These are phyloP conservation scores for Geosmithia flava DNA, from an alignment of 2,329 filamentous ascomycete genomes.

Conservation along the genomic window DNA sequence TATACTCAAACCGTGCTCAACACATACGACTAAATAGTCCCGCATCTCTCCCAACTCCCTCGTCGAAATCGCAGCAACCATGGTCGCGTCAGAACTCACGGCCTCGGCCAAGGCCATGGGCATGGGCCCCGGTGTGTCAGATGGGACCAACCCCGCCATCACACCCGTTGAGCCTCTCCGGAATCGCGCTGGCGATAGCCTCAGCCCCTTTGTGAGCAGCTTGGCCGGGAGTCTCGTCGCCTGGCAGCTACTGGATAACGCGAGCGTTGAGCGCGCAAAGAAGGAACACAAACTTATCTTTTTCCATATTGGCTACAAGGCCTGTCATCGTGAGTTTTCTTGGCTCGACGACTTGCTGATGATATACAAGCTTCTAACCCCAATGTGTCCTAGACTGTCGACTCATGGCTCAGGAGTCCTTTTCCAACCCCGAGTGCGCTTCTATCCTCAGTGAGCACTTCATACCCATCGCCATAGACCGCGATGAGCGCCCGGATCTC, in stretches of 20 bases:
- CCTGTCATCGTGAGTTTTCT: slow-evolving; percentile 70
- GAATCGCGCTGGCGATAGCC: slow-evolving; percentile 23
- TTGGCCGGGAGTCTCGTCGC: slow-evolving; percentile 74
- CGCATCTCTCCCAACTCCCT: background rate
- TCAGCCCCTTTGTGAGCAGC: slow-evolving; percentile 49
- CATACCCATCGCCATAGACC: slow-evolving; percentile 83
- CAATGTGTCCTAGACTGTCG: slow-evolving; percentile 51
- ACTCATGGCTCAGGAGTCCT: slow-evolving; percentile 88
- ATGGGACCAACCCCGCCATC: background rate
- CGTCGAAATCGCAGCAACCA: slow-evolving; percentile 5
- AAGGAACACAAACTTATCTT: slow-evolving; percentile 82
- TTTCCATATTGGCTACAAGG: slow-evolving; percentile 86
- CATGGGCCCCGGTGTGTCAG: slow-evolving; percentile 10
- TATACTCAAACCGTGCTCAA: background rate
- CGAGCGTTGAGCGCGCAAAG: slow-evolving; percentile 65
- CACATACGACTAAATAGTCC: background rate
- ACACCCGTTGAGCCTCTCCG: slow-evolving; percentile 12
- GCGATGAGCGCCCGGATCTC: slow-evolving; percentile 86
- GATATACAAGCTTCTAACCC: background rate
- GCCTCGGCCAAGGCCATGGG: slow-evolving; percentile 20
- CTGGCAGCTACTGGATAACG: slow-evolving; percentile 81
- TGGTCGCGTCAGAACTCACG: slow-evolving; percentile 25
- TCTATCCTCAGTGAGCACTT: slow-evolving; percentile 75
- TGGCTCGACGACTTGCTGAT: background rate
- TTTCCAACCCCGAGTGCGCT: slow-evolving; percentile 72